phyloP scores from a whole-genome alignment of 371 early-diverging fungal species.

The Blastocladiella emersonii region DNA sequence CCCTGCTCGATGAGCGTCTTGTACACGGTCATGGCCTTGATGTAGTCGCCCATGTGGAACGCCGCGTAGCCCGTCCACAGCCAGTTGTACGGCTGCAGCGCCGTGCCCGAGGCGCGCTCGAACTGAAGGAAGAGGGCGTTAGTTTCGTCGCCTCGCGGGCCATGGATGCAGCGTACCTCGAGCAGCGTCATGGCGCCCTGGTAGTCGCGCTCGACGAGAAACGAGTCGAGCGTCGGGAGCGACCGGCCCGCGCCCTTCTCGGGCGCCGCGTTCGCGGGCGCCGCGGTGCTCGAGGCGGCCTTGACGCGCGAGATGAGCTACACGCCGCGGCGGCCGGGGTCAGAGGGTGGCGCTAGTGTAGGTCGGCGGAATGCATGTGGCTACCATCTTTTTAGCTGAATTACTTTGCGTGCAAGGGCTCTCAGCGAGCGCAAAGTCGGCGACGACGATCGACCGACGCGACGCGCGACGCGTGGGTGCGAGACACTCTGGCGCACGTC shows the following conservation, averaged over 20 bases:
- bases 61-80: conserved; percentile 33
- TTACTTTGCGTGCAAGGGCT: no score
- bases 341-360: no score
- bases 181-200: conserved; percentile 36
- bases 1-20: conserved; percentile 16
- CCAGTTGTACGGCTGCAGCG: conserved; percentile 3
- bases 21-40: conserved; percentile 28
- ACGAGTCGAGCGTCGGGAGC: conserved; percentile 29
- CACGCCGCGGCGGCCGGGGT: no score
- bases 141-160: no score
- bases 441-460: no score
- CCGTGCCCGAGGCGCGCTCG: neutral
- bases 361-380: no score
- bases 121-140: neutral
- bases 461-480: no score
- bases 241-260: conserved; percentile 22
- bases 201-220: conserved; percentile 31
- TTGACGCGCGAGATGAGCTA: conserved; percentile 9
- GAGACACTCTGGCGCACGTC: no score
- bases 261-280: neutral
- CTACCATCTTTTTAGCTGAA: no score
- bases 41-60: conserved; percentile 35
- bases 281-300: conserved; percentile 1
- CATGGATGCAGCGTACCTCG: conserved; percentile 17
- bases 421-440: no score